phyloP scores from a whole-genome alignment of 495 filamentous ascomycete genomes.

The Talaromyces wortmannii region DNA sequence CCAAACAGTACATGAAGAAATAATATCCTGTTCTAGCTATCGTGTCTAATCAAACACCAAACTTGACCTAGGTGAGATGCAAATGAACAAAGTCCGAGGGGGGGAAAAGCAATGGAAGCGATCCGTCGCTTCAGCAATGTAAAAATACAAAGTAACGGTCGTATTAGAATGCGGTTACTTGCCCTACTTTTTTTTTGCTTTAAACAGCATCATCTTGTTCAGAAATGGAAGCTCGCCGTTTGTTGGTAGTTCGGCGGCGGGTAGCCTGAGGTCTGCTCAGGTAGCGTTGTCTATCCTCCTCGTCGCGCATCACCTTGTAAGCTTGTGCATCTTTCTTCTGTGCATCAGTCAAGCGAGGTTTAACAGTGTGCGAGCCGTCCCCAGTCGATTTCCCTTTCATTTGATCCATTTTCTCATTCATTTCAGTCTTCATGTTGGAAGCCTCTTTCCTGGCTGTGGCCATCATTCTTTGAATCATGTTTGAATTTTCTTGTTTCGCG shows the following conservation, averaged over 20 bases:
- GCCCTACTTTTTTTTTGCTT: too few relatives aligned
- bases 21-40: neutral
- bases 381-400: conserved; percentile 10
- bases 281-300: neutral
- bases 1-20: neutral
- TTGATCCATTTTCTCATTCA: conserved; percentile 12
- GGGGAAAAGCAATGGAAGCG: too few relatives aligned
- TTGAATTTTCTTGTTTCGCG: conserved; percentile 7
- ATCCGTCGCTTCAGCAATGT: too few relatives aligned
- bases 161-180: too few relatives aligned
- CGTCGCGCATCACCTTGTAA: neutral
- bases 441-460: conserved; percentile 11
- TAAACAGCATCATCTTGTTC: too few relatives aligned
- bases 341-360: conserved; percentile 13
- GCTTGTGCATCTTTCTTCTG: neutral
- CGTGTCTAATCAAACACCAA: too few relatives aligned
- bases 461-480: conserved; percentile 19
- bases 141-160: too few relatives aligned
- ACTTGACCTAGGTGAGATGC: too few relatives aligned
- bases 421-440: conserved; percentile 8
- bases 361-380: conserved; percentile 5
- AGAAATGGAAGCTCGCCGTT: too few relatives aligned
- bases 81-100: too few relatives aligned
- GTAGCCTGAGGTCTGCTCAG: neutral
- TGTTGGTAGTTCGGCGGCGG: too few relatives aligned